These are phyloP conservation scores for Corchorus olitorius DNA, from an alignment of 345 rosid genomes.

Conservation along the genomic window DNA sequence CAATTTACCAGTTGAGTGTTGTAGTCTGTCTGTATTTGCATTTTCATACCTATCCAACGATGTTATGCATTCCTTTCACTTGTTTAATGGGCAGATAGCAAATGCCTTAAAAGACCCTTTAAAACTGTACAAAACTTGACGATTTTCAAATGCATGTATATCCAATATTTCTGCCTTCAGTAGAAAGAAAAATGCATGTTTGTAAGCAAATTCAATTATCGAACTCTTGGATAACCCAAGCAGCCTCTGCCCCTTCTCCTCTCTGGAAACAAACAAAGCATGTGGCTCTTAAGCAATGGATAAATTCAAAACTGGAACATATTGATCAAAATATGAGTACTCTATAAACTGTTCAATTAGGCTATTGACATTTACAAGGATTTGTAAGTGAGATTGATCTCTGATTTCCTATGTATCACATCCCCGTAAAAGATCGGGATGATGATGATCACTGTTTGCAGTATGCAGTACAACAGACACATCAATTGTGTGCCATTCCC, in stretches of 20 bases:
- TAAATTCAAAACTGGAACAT: not conserved
- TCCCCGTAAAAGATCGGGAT: conserved; percentile 43
- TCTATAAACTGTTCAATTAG: not conserved
- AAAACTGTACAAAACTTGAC: no score
- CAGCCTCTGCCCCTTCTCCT: not conserved
- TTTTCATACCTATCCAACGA: not conserved
- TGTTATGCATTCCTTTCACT: not conserved
- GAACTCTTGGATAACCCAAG: not conserved
- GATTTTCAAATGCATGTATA: no score
- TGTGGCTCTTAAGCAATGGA: not conserved
- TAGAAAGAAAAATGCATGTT: not conserved
- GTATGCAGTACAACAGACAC: not conserved
- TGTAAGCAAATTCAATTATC: not conserved
- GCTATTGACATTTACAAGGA: conserved; percentile 35
- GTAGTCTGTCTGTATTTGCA: not conserved
- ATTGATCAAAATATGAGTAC: not conserved
- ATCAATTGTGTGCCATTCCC: not conserved
- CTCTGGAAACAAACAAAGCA: no score
- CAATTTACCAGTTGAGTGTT: not conserved
- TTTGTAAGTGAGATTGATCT: conserved; percentile 3
- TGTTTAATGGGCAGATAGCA: not conserved
- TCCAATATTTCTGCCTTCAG: not conserved
- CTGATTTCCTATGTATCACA: conserved; percentile 19
- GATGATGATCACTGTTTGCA: conserved; percentile 9
- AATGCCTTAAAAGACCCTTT: no score